Evolutionary conservation across 2,329 filamentous ascomycete species (phyloP).

Genomic region (Ascochyta viciae-villosae): DNA sequence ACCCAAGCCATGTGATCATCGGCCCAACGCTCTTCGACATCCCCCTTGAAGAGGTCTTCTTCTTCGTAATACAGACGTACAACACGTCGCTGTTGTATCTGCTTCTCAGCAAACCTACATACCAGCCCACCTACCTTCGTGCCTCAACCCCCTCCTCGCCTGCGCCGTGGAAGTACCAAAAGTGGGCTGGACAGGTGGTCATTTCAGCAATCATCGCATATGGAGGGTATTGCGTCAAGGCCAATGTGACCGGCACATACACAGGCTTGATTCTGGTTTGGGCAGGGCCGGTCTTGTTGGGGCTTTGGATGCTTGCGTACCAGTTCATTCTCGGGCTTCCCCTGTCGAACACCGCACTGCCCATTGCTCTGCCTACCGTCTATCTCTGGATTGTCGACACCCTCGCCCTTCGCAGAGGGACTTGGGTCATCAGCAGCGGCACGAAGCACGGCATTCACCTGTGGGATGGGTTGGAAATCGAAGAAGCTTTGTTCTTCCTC

Average conservation of each 20-base stretch:
- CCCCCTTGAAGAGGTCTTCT: constrained; percentile 76
- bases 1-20: constrained; percentile 69
- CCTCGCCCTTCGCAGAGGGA: constrained; percentile 69
- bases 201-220: constrained; percentile 55
- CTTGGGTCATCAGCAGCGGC: constrained; percentile 72
- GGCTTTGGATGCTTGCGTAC: constrained; percentile 70
- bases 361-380: constrained; percentile 69
- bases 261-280: constrained; percentile 73
- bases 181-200: constrained; percentile 59
- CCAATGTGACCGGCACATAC: constrained; percentile 65
- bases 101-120: constrained; percentile 67
- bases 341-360: constrained; percentile 61
- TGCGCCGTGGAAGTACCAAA: constrained; percentile 48
- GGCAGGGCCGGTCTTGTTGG: constrained; percentile 70
- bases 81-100: constrained; percentile 74
- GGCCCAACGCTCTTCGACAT: constrained; percentile 70
- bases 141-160: constrained; percentile 44
- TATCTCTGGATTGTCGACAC: constrained; percentile 79
- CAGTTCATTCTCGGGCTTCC: constrained; percentile 70
- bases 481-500: constrained; percentile 78
- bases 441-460: constrained; percentile 71
- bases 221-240: constrained; percentile 56
- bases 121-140: constrained; percentile 63
- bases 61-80: constrained; percentile 80
- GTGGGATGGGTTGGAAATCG: constrained; percentile 72